A percentile compares a stretch with the other conserved stretches of the same genome.
Conservation (phyloP, 768 basidiomycete genomes). For the Pleurotus pulmonarius region DNA sequence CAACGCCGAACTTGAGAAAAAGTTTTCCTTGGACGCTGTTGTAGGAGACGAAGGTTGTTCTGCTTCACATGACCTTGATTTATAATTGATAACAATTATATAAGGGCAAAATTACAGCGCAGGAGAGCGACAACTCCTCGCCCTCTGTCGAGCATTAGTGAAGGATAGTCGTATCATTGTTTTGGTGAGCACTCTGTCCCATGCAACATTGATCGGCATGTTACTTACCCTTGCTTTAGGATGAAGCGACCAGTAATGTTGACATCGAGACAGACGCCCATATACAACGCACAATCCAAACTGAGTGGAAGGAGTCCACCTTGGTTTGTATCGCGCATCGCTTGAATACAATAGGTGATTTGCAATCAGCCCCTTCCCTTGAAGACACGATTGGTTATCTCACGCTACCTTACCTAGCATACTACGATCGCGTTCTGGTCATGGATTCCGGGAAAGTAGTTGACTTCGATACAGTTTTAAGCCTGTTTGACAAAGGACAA, state of each 20-base stretch:
- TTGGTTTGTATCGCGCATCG: conserved; percentile 55
- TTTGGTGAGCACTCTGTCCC: conserved; percentile 31
- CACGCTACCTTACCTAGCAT: conserved; percentile 25
- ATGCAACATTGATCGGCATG: neutral
- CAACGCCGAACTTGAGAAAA: conserved; percentile 47
- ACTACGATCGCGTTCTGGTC: conserved; percentile 71
- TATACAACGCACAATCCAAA: conserved; percentile 59
- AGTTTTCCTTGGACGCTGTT: conserved; percentile 59
- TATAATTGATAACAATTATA: neutral
- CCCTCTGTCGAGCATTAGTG: conserved; percentile 56
- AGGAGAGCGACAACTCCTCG: conserved; percentile 63
- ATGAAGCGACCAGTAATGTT: conserved; percentile 21
- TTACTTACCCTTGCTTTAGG: neutral
- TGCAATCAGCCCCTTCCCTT: neutral
- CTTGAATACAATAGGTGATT: conserved; percentile 51
- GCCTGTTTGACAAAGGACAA: conserved; percentile 52
- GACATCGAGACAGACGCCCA: conserved; percentile 61
- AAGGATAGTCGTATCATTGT: conserved; percentile 57
- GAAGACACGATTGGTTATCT: too few species aligned
- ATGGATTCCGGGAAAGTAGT: conserved; percentile 66
- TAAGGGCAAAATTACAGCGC: conserved; percentile 57
- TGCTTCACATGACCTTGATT: too few species aligned
- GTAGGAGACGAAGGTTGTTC: conserved; percentile 56
- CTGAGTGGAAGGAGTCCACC: conserved; percentile 51
- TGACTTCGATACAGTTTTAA: conserved; percentile 71